phyloP scores from a whole-genome alignment of 2,329 filamentous ascomycete species.

The Gaeumannomyces sp. region DNA sequence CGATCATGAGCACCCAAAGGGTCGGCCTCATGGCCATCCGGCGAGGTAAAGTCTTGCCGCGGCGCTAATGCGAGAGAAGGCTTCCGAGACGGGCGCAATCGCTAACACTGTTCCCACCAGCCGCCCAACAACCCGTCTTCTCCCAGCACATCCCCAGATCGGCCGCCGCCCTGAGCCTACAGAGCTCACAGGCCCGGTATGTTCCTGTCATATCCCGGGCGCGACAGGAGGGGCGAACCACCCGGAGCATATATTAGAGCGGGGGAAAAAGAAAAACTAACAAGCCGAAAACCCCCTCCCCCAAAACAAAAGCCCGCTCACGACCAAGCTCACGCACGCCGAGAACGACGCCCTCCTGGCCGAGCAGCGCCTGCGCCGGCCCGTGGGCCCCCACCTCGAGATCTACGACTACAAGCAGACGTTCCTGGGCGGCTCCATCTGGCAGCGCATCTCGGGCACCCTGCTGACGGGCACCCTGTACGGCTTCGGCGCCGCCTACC shows the following conservation, averaged over 20 bases:
- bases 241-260: too few relatives aligned
- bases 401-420: constrained; percentile 88
- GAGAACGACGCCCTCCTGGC: constrained; percentile 63
- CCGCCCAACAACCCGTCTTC: constrained; percentile 38
- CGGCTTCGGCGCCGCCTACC: constrained; percentile 73
- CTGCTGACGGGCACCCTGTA: constrained; percentile 69
- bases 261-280: not conserved
- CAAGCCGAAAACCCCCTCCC: not conserved
- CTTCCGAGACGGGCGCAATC: not conserved
- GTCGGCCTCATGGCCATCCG: constrained; percentile 53
- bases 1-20: constrained; percentile 50
- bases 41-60: constrained; percentile 40
- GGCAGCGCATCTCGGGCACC: constrained; percentile 80
- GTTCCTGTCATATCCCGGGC: not conserved
- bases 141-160: constrained; percentile 35
- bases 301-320: constrained; percentile 42
- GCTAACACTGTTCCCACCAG: constrained; percentile 16
- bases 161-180: constrained; percentile 24
- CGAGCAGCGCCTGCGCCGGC: constrained; percentile 73
- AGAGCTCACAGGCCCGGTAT: constrained; percentile 9
- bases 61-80: not conserved
- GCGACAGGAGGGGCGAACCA: not conserved
- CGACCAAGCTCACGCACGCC: constrained; percentile 47
- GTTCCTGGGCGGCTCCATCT: constrained; percentile 65
- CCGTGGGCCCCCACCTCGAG: constrained; percentile 74